Evolutionary conservation across 495 filamentous ascomycete species (phyloP).

Genomic region (Aspergillus homomorphus): DNA sequence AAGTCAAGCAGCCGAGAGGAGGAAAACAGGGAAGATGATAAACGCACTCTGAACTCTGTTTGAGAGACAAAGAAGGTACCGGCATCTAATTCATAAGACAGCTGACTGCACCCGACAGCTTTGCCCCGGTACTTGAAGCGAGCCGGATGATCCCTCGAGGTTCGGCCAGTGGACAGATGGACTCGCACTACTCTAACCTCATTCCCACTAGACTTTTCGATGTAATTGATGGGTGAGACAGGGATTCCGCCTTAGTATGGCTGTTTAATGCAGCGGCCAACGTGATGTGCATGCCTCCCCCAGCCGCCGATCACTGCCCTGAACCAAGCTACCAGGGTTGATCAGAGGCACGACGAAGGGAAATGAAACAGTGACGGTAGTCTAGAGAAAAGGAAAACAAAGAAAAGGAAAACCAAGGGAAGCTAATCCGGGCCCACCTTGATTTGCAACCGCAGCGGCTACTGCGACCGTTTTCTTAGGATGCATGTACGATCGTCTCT

Average conservation of each 20-base stretch:
- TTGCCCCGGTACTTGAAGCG: no score
- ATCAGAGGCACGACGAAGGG: not conserved
- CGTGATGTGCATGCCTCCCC: conserved; percentile 22
- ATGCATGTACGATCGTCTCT: not conserved
- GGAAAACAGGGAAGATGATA: no score
- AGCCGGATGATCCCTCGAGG: no score
- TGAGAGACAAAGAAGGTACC: no score
- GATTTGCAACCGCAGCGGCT: not conserved
- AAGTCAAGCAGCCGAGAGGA: no score
- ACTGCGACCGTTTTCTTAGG: not conserved
- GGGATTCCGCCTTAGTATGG: conserved; percentile 7
- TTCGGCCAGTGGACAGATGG: no score
- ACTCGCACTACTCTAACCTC: no score
- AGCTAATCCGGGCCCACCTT: not conserved
- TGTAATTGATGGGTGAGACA: not conserved
- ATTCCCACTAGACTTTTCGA: not conserved
- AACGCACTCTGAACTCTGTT: no score
- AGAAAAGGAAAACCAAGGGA: not conserved
- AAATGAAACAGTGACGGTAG: conserved; percentile 7
- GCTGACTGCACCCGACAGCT: no score
- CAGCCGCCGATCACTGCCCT: conserved; percentile 21
- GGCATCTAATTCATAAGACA: no score
- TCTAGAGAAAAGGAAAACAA: conserved; percentile 6
- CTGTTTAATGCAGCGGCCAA: conserved; percentile 2
- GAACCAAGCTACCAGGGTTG: conserved; percentile 14